Conservation (phyloP, 139 green algal species). For the Tetratostichococcus sp. region DNA sequence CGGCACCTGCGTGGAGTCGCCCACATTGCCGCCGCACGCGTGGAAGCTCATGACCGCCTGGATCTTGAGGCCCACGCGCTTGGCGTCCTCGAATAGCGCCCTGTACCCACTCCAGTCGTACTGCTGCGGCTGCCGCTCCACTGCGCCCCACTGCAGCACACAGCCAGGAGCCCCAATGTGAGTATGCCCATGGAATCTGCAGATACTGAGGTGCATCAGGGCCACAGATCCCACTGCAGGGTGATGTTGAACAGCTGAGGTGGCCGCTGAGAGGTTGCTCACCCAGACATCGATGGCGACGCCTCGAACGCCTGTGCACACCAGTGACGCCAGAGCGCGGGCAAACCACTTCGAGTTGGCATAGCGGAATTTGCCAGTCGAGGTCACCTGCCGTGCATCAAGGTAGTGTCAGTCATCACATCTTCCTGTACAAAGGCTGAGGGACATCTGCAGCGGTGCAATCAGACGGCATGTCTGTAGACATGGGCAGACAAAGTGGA, state of each 20-base stretch:
- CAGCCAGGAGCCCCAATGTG: too few species aligned
- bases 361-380: constrained; percentile 69
- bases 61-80: constrained; percentile 67
- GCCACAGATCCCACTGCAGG: too few species aligned
- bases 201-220: too few species aligned
- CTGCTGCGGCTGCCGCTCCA: constrained; percentile 67
- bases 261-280: constrained; percentile 1
- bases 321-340: constrained; percentile 62
- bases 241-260: too few species aligned
- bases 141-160: constrained; percentile 81
- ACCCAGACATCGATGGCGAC: constrained; percentile 90
- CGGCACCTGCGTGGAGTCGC: constrained; percentile 75
- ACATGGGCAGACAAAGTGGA: too few species aligned
- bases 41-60: constrained; percentile 93
- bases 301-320: constrained; percentile 66
- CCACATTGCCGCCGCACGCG: constrained; percentile 91
- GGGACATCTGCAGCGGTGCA: too few species aligned
- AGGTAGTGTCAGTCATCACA: not conserved
- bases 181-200: too few species aligned
- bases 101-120: constrained; percentile 85
- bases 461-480: too few species aligned
- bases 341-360: constrained; percentile 62
- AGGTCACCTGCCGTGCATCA: constrained; percentile 56
- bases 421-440: too few species aligned
- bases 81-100: constrained; percentile 72